Conservation (phyloP, 345 rosid genomes). For the Corchorus capsularis region DNA sequence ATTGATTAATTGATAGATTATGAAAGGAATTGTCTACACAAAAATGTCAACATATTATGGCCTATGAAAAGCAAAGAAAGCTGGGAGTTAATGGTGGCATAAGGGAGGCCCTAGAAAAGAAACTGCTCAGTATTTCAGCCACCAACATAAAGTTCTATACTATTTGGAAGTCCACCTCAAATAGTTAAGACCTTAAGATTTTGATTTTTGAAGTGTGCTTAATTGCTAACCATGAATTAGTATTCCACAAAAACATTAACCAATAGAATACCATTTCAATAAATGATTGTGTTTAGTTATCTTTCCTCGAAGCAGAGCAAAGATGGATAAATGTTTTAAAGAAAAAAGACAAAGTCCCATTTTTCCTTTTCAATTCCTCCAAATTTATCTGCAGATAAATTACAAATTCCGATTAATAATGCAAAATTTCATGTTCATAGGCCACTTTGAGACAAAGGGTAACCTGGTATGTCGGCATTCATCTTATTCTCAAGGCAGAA, state of each 20-base stretch:
- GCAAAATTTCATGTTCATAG: not conserved
- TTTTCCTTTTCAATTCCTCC: not conserved
- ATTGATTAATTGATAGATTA: constrained; percentile 9
- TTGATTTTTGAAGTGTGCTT: not conserved
- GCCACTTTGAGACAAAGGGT: not conserved
- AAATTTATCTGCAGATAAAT: not conserved
- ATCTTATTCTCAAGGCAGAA: constrained; percentile 6
- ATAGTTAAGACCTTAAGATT: not conserved
- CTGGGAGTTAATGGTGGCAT: not conserved
- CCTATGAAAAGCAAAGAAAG: not conserved
- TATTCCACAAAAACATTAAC: not conserved
- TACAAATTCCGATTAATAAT: not conserved
- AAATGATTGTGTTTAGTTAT: not conserved
- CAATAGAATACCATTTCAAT: not conserved
- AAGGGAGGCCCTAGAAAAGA: not conserved
- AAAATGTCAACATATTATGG: not conserved
- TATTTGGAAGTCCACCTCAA: not conserved
- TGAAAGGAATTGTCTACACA: not conserved
- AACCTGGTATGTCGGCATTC: constrained; percentile 8
- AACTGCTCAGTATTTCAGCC: constrained; percentile 7
- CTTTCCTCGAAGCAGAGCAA: not conserved
- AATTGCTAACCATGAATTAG: not conserved
- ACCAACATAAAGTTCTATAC: not conserved
- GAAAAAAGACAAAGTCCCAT: not conserved
- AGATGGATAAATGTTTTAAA: not conserved